Base-by-base conservation (phyloP, 441 rosid genomes). In the Raphanus hybrid region DNA sequence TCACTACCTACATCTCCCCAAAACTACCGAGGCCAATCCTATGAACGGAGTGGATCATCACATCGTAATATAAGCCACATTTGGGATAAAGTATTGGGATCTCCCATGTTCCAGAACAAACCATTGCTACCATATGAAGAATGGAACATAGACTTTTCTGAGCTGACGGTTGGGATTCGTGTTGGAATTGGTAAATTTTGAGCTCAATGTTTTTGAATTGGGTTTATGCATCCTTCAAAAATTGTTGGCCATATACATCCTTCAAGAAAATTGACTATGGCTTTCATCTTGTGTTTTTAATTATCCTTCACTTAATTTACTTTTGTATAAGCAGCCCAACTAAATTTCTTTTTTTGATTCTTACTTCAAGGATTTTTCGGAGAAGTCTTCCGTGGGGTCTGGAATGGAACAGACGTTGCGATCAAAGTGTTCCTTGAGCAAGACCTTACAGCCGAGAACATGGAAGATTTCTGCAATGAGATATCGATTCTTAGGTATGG, bases 381-480 rank as follows among this genome's bases (percentile, higher is more conserved):
- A 20, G 61, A 57, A 57, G 61, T 57, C 29, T 57, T 57, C 61
- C 29, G 61, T 57, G 99, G 99, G 10, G 66, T 89, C 54, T 97
- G 99, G 99, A 94, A 92, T 75, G 99, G 99, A 80, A 97, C 97
- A 59, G 98, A 97, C 55, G 99, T 97, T 35, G 99, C 99, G 18
- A 89, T 92, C 82, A 97, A 97, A 89, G 94, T 94, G 82, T 93
- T 97, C 71, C 85, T 97, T 75, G 98, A 94, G 91, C 99, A 97
- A 81, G 98, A 97, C 85, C 88, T 97, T 66, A 97, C 98, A 55
- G 88, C 91, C 45, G 99, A 94, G 85, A 97, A 94, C 83, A 92
- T 97, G 99, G 97, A 94, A 84, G 98, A 97, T 81, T 97, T 97
- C 77, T 92, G 99, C 88, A 96, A 96, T 61, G 98, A 94, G 87